Percentiles rank a stretch among this genome's conserved stretches.
Conservation (phyloP, 2,329 filamentous ascomycete genomes). For the Cladophialophora exuberans region DNA sequence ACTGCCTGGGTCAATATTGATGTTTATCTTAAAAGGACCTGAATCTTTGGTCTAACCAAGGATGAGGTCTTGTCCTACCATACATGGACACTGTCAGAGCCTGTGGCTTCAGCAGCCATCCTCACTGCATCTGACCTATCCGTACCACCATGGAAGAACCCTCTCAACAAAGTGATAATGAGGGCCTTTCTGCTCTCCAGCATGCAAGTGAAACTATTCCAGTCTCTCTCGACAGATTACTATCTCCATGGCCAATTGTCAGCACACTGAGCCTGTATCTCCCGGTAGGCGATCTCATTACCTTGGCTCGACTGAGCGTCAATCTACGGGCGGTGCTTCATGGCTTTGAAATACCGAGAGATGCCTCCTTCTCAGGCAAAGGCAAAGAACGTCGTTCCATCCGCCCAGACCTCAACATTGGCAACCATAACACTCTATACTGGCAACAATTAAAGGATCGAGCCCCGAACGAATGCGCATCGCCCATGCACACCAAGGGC, state of each 20-base stretch:
- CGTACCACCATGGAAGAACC: no score
- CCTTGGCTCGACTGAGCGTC: constrained; percentile 34
- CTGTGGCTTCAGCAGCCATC: no score
- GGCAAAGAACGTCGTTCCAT: neutral
- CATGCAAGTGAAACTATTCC: neutral
- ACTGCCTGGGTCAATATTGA: no score
- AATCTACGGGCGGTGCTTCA: constrained; percentile 35
- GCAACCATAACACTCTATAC: constrained; percentile 36
- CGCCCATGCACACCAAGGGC: constrained; percentile 34
- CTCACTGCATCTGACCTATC: no score
- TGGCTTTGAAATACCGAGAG: constrained; percentile 33
- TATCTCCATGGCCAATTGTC: constrained; percentile 37
- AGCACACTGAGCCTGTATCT: constrained; percentile 32
- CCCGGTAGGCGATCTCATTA: constrained; percentile 37
- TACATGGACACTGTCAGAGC: no score
- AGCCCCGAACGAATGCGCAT: constrained; percentile 34
- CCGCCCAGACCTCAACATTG: constrained; percentile 34
- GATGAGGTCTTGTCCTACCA: no score
- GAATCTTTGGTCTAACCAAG: no score
- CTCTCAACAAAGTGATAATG: no score
- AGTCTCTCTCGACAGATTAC: constrained; percentile 21
- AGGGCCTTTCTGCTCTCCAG: no score
- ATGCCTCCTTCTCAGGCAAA: neutral
- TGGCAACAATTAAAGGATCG: constrained; percentile 37
- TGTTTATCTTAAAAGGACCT: no score